These are phyloP conservation scores for Phellopilus nigrolimitatus DNA, from an alignment of 1,284 basidiomycete species.

Conservation along the genomic window DNA sequence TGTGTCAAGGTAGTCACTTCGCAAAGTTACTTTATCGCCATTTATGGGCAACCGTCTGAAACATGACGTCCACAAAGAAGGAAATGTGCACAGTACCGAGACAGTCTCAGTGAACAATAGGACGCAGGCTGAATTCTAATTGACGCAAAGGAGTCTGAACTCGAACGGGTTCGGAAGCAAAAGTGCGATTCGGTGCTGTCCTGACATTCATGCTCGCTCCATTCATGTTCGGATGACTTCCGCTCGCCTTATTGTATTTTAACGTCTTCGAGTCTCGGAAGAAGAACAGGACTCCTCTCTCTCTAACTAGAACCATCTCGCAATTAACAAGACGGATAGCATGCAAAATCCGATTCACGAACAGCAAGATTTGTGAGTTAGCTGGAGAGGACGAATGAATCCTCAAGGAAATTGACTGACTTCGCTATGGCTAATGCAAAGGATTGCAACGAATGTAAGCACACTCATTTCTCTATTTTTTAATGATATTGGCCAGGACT, in stretches of 20 bases:
- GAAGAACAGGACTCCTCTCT: neutral
- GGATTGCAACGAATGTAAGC: conserved; percentile 15
- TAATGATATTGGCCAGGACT: neutral
- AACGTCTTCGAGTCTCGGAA: neutral
- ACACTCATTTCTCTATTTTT: neutral
- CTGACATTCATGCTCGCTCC: neutral
- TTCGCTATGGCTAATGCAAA: neutral
- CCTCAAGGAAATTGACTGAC: too few relatives aligned
- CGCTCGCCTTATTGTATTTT: neutral
- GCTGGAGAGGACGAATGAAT: too few relatives aligned
- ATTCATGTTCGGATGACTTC: neutral
- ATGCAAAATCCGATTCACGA: conserved; percentile 7
- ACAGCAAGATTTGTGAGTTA: neutral
- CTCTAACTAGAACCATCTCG: neutral
- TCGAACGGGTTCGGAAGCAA: neutral
- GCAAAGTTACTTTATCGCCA: too few relatives aligned
- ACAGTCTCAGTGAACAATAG: neutral
- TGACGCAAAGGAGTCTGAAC: neutral
- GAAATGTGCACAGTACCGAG: neutral
- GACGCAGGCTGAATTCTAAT: neutral
- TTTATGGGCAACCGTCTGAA: too few relatives aligned
- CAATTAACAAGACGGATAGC: neutral
- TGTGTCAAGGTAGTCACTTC: too few relatives aligned
- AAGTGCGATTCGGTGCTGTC: too few relatives aligned
- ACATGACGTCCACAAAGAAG: too few relatives aligned